Evolutionary conservation across 2,329 filamentous ascomycete genomes (phyloP).

Genomic region (Dactylellina parvicollis): DNA sequence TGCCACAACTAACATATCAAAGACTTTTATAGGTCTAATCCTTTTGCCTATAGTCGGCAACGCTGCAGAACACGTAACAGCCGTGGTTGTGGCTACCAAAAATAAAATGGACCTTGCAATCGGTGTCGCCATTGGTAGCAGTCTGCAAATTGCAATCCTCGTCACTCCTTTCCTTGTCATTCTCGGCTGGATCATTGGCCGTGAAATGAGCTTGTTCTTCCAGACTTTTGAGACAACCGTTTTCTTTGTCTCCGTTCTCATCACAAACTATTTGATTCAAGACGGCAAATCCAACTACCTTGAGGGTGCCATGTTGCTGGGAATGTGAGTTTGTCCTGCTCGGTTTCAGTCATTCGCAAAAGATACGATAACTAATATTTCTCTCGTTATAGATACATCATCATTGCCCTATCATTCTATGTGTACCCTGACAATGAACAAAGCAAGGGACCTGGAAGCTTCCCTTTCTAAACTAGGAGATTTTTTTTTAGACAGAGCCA

Average conservation of each 20-base stretch:
- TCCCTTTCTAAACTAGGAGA: conserved; percentile 22
- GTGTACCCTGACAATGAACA: conserved; percentile 68
- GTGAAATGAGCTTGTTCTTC: conserved; percentile 81
- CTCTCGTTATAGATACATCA: conserved; percentile 63
- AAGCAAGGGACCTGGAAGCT: conserved; percentile 32
- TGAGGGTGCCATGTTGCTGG: conserved; percentile 77
- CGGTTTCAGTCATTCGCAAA: too few species aligned
- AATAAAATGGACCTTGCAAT: conserved; percentile 77
- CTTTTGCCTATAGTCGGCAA: conserved; percentile 83
- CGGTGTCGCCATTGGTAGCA: conserved; percentile 82
- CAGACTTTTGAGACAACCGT: conserved; percentile 68
- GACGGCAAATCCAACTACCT: conserved; percentile 87
- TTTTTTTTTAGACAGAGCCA: neutral
- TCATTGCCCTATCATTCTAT: conserved; percentile 70
- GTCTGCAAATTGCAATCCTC: conserved; percentile 82
- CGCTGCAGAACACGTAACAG: conserved; percentile 82
- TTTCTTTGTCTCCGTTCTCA: conserved; percentile 58
- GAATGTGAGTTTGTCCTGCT: conserved; percentile 63
- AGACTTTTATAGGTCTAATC: conserved; percentile 82
- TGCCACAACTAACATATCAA: conserved; percentile 74
- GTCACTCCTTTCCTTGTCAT: conserved; percentile 84
- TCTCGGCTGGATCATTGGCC: conserved; percentile 78
- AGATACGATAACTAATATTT: conserved; percentile 3
- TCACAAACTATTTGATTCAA: conserved; percentile 72
- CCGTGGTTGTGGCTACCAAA: conserved; percentile 79